phyloP scores from a whole-genome alignment of 768 basidiomycete genomes.

The Cyathus striatus region DNA sequence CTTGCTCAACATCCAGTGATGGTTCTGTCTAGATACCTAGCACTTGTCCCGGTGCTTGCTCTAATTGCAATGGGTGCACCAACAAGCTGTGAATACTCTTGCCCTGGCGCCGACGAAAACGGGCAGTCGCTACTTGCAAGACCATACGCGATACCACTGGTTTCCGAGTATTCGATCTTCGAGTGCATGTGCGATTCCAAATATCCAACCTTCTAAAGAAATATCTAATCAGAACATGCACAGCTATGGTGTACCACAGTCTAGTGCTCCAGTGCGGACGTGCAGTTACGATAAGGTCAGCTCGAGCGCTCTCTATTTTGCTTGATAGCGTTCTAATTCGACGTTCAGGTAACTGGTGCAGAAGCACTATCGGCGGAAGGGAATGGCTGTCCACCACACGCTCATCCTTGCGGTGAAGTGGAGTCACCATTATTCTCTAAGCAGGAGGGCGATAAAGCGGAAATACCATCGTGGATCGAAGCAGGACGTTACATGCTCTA shows the following conservation, averaged over 20 bases:
- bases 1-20: too few relatives aligned
- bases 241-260: neutral
- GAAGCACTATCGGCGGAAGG: neutral
- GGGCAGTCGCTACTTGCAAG: neutral
- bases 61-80: neutral
- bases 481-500: conserved; percentile 1
- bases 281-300: conserved; percentile 7
- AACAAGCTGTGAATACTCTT: conserved; percentile 5
- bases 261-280: too few relatives aligned
- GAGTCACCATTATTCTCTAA: conserved; percentile 5
- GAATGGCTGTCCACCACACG: conserved; percentile 4
- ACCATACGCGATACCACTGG: conserved; percentile 1
- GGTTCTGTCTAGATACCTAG: too few relatives aligned
- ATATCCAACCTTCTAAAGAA: too few relatives aligned
- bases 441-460: conserved; percentile 1
- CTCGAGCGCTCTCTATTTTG: neutral
- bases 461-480: conserved; percentile 5
- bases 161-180: conserved; percentile 6
- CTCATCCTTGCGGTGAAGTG: conserved; percentile 1
- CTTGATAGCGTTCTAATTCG: neutral
- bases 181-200: conserved; percentile 9
- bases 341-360: conserved; percentile 3
- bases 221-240: too few relatives aligned
- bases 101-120: conserved; percentile 5
- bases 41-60: neutral